Evolutionary conservation across 495 filamentous ascomycete genomes (phyloP).

Genomic region (Neohortaea acidophila): DNA sequence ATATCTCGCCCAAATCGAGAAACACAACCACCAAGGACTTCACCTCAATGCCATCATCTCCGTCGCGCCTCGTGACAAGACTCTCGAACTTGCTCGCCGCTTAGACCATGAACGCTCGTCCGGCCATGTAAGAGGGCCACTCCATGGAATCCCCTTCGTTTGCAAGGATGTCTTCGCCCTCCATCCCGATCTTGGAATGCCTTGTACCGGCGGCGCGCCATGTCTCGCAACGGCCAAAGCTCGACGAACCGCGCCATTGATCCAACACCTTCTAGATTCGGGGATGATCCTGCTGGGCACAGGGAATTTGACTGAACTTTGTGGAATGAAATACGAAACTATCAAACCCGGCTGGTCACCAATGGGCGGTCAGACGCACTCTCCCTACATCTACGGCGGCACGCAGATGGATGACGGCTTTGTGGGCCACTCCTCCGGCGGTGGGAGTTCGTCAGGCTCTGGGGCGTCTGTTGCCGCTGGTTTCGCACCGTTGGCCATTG

Average conservation of each 20-base stretch:
- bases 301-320: constrained; percentile 25
- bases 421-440: constrained; percentile 18
- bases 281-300: constrained; percentile 25
- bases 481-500: constrained; percentile 23
- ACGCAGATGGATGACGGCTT: constrained; percentile 12
- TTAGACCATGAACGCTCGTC: constrained; percentile 27
- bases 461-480: constrained; percentile 22
- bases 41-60: constrained; percentile 29
- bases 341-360: constrained; percentile 21
- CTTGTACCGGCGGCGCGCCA: constrained; percentile 24
- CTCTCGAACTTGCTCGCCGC: constrained; percentile 22
- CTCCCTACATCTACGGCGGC: constrained; percentile 29
- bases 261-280: constrained; percentile 20
- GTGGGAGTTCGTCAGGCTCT: constrained; percentile 20
- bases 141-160: constrained; percentile 33
- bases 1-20: constrained; percentile 38
- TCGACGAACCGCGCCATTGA: constrained; percentile 25
- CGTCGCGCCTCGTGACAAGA: constrained; percentile 22
- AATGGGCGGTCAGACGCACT: constrained; percentile 24
- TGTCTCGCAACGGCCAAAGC: constrained; percentile 25
- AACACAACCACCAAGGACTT: constrained; percentile 26
- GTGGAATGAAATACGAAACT: constrained; percentile 19
- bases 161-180: constrained; percentile 34
- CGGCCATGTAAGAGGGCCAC: constrained; percentile 22
- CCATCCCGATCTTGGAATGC: constrained; percentile 21